Percentiles rank a stretch among this genome's conserved stretches.
Evolutionary conservation across 1,284 basidiomycete genomes (phyloP).

Genomic region (Rhodotorula sp.): DNA sequence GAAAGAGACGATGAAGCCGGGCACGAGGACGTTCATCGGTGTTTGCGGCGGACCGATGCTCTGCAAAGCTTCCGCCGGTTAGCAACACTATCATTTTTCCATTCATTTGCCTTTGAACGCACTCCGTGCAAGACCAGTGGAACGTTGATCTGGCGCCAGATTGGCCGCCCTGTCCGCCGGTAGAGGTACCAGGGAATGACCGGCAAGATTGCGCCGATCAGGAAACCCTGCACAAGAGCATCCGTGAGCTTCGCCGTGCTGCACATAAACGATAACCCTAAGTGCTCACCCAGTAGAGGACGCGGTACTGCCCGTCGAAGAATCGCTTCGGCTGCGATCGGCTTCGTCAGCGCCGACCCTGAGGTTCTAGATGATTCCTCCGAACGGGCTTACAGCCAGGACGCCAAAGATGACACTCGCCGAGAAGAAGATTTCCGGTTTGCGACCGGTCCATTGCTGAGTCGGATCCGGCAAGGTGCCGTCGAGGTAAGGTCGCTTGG

Average conservation of each 20-base stretch:
- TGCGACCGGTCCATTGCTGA: slow-evolving; percentile 48
- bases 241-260: not conserved
- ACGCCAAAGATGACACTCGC: slow-evolving; percentile 10
- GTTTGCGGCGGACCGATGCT: slow-evolving; percentile 44
- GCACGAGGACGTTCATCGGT: slow-evolving; percentile 45
- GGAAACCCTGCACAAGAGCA: slow-evolving; percentile 42
- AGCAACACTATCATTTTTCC: not conserved
- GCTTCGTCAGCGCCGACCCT: not conserved
- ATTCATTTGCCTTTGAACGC: not conserved
- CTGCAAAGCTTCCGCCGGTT: not conserved
- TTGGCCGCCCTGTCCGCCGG: slow-evolving; percentile 32
- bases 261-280: not conserved
- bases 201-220: slow-evolving; percentile 43
- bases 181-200: slow-evolving; percentile 44
- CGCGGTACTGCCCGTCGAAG: slow-evolving; percentile 49
- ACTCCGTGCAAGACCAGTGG: slow-evolving; percentile 45
- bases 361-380: not conserved
- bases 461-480: slow-evolving; percentile 50
- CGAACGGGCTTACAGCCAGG: slow-evolving; percentile 1
- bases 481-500: slow-evolving; percentile 49
- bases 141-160: slow-evolving; percentile 42
- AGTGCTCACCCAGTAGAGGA: slow-evolving; percentile 33
- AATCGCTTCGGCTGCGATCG: slow-evolving; percentile 46
- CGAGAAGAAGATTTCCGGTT: slow-evolving; percentile 37
- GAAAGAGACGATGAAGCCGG: slow-evolving; percentile 44